Conservation (phyloP, 78 protist species). For the Chrysochromulina parva region DNA sequence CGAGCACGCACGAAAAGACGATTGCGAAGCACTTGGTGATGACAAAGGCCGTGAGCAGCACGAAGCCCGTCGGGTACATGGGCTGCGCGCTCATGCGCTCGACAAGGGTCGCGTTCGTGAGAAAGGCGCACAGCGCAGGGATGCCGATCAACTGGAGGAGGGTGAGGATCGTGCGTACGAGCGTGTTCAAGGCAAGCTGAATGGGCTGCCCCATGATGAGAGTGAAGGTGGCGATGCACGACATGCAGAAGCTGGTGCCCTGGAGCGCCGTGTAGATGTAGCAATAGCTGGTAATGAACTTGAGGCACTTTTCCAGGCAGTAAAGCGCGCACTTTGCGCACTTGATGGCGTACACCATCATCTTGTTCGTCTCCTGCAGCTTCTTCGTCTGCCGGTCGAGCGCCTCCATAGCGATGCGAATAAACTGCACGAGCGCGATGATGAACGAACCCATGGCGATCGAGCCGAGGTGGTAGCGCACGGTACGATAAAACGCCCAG, state of each 20-base stretch:
- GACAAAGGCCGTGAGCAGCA: background rate
- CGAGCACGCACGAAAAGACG: background rate
- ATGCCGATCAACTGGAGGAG: too few species aligned
- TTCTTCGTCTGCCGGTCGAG: constrained; percentile 54
- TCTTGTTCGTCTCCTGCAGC: too few species aligned
- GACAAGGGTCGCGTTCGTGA: too few species aligned
- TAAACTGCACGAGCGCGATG: constrained; percentile 77
- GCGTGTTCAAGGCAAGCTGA: background rate
- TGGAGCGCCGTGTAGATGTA: background rate
- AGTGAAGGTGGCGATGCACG: background rate
- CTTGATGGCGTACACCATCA: background rate
- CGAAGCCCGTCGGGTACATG: background rate
- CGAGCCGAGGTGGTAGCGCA: constrained; percentile 80
- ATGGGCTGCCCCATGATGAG: background rate
- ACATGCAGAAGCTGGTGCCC: too few species aligned
- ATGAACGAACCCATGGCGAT: constrained; percentile 76
- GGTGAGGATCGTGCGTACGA: background rate
- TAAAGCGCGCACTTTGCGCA: background rate
- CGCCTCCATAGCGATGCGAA: constrained; percentile 59
- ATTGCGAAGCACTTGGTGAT: background rate
- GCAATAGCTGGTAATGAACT: background rate
- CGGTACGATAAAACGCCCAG: background rate
- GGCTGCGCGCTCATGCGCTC: too few species aligned
- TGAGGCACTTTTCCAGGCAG: background rate
- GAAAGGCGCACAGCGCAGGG: too few species aligned